phyloP scores from a whole-genome alignment of 768 basidiomycete genomes.

The Crepidotus variabilis region DNA sequence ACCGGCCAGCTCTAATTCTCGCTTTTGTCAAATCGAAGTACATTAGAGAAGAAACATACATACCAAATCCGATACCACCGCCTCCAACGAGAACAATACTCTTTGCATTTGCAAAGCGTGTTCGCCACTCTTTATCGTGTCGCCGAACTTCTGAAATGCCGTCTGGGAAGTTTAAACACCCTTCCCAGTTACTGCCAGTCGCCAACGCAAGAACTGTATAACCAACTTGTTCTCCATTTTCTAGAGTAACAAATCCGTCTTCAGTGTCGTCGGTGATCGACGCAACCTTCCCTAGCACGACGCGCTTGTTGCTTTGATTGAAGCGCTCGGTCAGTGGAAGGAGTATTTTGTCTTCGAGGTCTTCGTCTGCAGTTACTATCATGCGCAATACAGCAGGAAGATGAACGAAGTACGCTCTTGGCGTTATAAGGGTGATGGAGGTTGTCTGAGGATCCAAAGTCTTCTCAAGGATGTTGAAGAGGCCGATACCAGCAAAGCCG shows the following conservation, averaged over 20 bases:
- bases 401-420: slow-evolving; percentile 42
- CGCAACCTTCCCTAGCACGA: slow-evolving; percentile 31
- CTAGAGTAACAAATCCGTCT: slow-evolving; percentile 40
- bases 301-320: slow-evolving; percentile 24
- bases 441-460: slow-evolving; percentile 40
- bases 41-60: slow-evolving; percentile 1
- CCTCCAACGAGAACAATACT: slow-evolving; percentile 24
- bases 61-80: slow-evolving; percentile 24
- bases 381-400: slow-evolving; percentile 48
- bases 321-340: slow-evolving; percentile 19
- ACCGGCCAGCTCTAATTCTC: slow-evolving; percentile 18
- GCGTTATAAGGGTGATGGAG: slow-evolving; percentile 47
- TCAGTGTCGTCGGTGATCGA: slow-evolving; percentile 24
- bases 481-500: slow-evolving; percentile 41
- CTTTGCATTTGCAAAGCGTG: slow-evolving; percentile 18
- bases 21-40: neutral
- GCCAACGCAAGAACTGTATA: slow-evolving; percentile 57
- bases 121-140: slow-evolving; percentile 18
- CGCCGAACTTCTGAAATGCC: slow-evolving; percentile 10
- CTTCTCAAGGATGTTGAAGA: slow-evolving; percentile 26
- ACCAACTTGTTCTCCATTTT: slow-evolving; percentile 36
- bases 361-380: slow-evolving; percentile 34
- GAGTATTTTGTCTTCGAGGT: slow-evolving; percentile 20
- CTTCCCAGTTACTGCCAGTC: slow-evolving; percentile 47
- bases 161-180: slow-evolving; percentile 29